These are phyloP conservation scores for Pichia sp. DNA, from an alignment of 1,139 yeast genomes.

Conservation along the genomic window DNA sequence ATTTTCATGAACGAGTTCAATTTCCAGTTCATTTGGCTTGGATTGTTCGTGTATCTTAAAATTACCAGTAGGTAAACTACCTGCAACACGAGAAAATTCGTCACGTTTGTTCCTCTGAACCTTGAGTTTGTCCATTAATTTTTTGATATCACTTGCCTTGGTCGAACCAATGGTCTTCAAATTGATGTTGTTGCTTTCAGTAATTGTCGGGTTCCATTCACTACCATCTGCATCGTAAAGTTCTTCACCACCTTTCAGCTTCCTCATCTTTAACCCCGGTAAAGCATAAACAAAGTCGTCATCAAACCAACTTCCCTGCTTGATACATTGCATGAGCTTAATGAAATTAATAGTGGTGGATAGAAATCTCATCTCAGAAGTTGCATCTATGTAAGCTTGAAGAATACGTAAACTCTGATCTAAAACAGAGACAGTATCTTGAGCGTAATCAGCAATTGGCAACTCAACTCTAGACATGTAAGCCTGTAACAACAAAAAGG, in stretches of 20 bases:
- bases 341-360: constrained; percentile 54
- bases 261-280: constrained; percentile 54
- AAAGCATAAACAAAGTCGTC: constrained; percentile 61
- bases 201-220: constrained; percentile 20
- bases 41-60: constrained; percentile 17
- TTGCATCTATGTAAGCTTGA: constrained; percentile 87
- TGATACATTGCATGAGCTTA: constrained; percentile 74
- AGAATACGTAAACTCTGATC: constrained; percentile 92
- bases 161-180: constrained; percentile 27
- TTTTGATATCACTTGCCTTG: constrained; percentile 25
- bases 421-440: constrained; percentile 86
- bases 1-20: constrained; percentile 49
- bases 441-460: constrained; percentile 93
- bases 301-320: constrained; percentile 85
- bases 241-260: constrained; percentile 14
- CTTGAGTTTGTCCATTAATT: constrained; percentile 32
- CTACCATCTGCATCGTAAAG: constrained; percentile 23
- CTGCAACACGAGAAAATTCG: constrained; percentile 33
- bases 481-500: constrained; percentile 81
- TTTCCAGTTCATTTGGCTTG: constrained; percentile 26
- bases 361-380: constrained; percentile 75
- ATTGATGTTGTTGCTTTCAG: constrained; percentile 24
- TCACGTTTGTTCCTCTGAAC: constrained; percentile 29
- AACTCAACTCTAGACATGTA: constrained; percentile 74
- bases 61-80: constrained; percentile 36